Evolutionary conservation across 306 rosid genomes (phyloP).

Genomic region (Dalbergia cultrata): DNA sequence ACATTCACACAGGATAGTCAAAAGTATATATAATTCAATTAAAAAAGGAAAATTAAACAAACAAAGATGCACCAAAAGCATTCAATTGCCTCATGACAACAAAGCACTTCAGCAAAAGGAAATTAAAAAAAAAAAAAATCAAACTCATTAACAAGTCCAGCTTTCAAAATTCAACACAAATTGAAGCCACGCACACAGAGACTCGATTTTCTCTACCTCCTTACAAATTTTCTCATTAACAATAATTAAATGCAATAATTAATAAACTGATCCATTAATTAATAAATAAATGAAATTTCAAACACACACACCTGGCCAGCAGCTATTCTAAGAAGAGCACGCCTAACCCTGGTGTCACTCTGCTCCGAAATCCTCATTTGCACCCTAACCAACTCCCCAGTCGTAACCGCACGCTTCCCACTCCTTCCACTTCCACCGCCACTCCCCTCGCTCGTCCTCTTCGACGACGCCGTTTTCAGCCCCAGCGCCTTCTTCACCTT

Average conservation of each 20-base stretch:
- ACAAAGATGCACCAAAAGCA: background rate
- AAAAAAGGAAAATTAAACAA: background rate
- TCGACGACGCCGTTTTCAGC: slow-evolving; percentile 68
- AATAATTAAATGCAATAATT: background rate
- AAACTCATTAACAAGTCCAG: background rate
- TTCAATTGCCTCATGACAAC: background rate
- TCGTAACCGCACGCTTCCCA: slow-evolving; percentile 62
- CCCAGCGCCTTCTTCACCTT: slow-evolving; percentile 90
- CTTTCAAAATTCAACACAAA: background rate
- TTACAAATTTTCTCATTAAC: no score
- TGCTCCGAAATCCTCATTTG: slow-evolving; percentile 94
- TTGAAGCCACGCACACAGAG: slow-evolving; percentile 1
- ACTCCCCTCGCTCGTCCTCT: slow-evolving; percentile 7
- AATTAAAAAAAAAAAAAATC: background rate
- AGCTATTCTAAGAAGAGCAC: slow-evolving; percentile 84
- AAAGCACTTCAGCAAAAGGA: slow-evolving; percentile 5
- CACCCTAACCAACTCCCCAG: slow-evolving; percentile 82
- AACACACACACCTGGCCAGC: slow-evolving; percentile 79
- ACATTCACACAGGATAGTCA: background rate
- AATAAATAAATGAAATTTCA: background rate
- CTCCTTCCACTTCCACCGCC: slow-evolving; percentile 4
- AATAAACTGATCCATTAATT: background rate
- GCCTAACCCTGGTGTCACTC: slow-evolving; percentile 78
- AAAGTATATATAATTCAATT: background rate
- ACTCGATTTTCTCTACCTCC: background rate